A percentile compares a stretch with the other conserved stretches of the same genome.
These are phyloP conservation scores for Fraxinus greggii DNA, from an alignment of 305 asterid genomes.

Conservation along the genomic window DNA sequence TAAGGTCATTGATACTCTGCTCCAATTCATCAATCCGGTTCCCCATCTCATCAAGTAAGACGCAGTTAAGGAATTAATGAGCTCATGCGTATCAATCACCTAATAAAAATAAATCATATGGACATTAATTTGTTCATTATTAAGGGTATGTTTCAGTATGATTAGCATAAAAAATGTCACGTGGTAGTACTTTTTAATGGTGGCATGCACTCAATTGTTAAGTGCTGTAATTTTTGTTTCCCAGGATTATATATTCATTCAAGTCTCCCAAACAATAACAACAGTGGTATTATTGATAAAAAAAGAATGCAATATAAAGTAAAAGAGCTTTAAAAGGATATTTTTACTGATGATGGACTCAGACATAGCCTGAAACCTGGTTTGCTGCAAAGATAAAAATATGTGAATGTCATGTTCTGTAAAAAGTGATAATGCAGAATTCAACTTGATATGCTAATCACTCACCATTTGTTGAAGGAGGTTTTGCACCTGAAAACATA, in stretches of 20 bases:
- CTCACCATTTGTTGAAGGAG: conserved; percentile 72
- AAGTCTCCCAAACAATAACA: not conserved
- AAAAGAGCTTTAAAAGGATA: conserved; percentile 42
- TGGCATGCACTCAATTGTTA: not conserved
- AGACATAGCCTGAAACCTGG: conserved; percentile 72
- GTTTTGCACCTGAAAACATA: conserved; percentile 49
- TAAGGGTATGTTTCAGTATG: not conserved
- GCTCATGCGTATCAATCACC: not conserved
- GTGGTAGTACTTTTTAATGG: not conserved
- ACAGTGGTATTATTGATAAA: not conserved
- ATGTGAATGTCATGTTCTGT: not conserved
- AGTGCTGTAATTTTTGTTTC: not conserved
- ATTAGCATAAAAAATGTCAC: conserved; percentile 1
- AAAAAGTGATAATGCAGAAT: not conserved
- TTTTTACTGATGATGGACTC: conserved; percentile 60
- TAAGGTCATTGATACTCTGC: conserved; percentile 77
- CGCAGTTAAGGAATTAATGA: conserved; percentile 39
- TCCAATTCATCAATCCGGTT: conserved; percentile 71
- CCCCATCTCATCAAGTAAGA: conserved; percentile 78
- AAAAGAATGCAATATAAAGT: not conserved
- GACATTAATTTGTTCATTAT: not conserved
- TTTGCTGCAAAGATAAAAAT: conserved; percentile 42
- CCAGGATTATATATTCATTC: not conserved
- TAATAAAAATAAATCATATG: not conserved
- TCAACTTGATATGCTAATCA: not conserved